A percentile compares a stretch with the other conserved stretches of the same genome.
Evolutionary conservation across 768 basidiomycete genomes (phyloP).

Genomic region (Neoboletus magnificus): DNA sequence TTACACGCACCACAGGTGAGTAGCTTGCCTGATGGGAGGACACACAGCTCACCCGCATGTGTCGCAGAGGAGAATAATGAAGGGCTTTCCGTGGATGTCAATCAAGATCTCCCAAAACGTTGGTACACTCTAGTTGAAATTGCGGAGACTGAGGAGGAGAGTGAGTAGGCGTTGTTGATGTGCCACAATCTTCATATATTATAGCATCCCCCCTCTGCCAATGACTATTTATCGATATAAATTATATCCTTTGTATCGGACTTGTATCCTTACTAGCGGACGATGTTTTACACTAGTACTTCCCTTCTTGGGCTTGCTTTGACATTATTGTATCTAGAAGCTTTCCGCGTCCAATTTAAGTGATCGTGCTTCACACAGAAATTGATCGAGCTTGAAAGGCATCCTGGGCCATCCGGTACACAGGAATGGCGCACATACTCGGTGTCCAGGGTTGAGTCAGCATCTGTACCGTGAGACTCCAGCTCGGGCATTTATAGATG

Average conservation of each 20-base stretch:
- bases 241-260: neutral
- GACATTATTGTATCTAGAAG: neutral
- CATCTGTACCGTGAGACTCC: neutral
- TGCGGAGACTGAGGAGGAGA: neutral
- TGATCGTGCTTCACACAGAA: neutral
- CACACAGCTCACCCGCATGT: neutral
- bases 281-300: neutral
- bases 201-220: neutral
- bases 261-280: neutral
- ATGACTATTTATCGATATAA: neutral
- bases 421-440: neutral
- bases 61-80: neutral
- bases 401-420: neutral
- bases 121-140: conserved; percentile 8
- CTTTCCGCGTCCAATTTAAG: neutral
- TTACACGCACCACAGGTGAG: conserved; percentile 1
- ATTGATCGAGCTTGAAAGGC: neutral
- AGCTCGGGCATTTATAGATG: neutral
- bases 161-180: neutral
- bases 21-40: neutral
- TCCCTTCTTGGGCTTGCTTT: neutral
- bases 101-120: neutral
- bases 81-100: neutral
- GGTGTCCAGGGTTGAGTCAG: neutral
- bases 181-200: neutral